Evolutionary conservation across 139 green algal genomes (phyloP).

Genomic region (Haematococcus lacustris): DNA sequence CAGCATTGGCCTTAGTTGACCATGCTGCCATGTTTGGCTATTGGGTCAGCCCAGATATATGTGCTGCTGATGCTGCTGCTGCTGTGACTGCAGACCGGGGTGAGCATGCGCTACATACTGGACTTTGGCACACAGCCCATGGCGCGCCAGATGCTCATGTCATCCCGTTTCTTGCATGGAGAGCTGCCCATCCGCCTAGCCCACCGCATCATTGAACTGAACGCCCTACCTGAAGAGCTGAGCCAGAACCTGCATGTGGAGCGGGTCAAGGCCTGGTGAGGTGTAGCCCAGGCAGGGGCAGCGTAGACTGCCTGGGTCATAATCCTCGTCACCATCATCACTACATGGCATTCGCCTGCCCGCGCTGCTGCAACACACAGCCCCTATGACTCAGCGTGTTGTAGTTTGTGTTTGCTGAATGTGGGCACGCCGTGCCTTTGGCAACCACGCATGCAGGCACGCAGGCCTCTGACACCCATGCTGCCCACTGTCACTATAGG

Average conservation of each 20-base stretch:
- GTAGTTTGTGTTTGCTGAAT: background rate
- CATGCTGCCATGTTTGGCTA: no score
- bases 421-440: background rate
- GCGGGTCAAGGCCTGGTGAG: constrained; percentile 14
- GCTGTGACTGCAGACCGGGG: constrained; percentile 24
- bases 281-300: background rate
- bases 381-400: background rate
- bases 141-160: constrained; percentile 72
- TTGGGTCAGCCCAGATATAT: no score
- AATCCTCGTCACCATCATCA: background rate
- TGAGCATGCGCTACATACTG: constrained; percentile 82
- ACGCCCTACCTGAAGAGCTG: constrained; percentile 76
- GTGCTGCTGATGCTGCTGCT: no score
- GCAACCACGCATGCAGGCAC: background rate
- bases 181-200: constrained; percentile 84
- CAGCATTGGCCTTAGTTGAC: no score
- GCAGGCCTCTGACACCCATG: no score
- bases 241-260: constrained; percentile 64
- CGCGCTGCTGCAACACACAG: background rate
- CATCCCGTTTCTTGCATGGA: constrained; percentile 42
- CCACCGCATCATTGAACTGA: constrained; percentile 86
- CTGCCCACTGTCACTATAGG: background rate
- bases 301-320: background rate
- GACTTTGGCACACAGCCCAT: constrained; percentile 80
- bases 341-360: background rate